Evolutionary conservation across 495 filamentous ascomycete genomes (phyloP), one percentile per base, ranked within the genome.

Genomic region (Penicillium simplicissimum): DNA sequence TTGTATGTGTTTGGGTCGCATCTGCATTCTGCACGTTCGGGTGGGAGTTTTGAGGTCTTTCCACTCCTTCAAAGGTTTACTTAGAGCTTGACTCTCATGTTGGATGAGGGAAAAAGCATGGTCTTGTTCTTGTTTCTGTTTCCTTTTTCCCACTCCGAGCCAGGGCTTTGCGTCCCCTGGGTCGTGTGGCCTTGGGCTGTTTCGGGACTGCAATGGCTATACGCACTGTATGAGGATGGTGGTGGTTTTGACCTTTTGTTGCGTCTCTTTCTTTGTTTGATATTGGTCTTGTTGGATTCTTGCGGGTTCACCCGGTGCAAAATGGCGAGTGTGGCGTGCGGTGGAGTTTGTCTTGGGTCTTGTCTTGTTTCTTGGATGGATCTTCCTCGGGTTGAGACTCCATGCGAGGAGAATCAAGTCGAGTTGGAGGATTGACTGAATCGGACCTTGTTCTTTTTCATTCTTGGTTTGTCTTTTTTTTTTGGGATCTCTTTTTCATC

Each of bases 21-120:
- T 71, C 62, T 67, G 66, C 68, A 70, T 68, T 68, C 62, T 43
- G 58, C 57, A 57, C 59, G 53, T 60, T 52, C 17, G 52, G 52
- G 55, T 58, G 19, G 52, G 56, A 52, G 49, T 53, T 66, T 51
- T 33, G 56, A 35, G 14, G 21, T 8, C 8, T 57, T 58, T 28
- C 13, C 21, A 15, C 56, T 58, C 56, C 56, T 37, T 36, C 33
- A 25, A 31, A 35, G 36, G 21, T 37, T 35, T 11, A 31, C 8
- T 55, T 45, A 49, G 55, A 58, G 33, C 33, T 42, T 48, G 28
- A 11, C 43, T 33, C n/a, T 49, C 17, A 21, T 10, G 8, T 19
- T 15, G 6, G 14, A 53, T 25, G 31, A 53, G 51, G 34, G 43
- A 28, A 31, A 31, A 57, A 47, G 28, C 28, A 47, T 57, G 55